Percentiles rank a stretch among this genome's conserved stretches.
Conservation (phyloP, 2,329 filamentous ascomycete genomes). For the Incumbomyces lentus region DNA sequence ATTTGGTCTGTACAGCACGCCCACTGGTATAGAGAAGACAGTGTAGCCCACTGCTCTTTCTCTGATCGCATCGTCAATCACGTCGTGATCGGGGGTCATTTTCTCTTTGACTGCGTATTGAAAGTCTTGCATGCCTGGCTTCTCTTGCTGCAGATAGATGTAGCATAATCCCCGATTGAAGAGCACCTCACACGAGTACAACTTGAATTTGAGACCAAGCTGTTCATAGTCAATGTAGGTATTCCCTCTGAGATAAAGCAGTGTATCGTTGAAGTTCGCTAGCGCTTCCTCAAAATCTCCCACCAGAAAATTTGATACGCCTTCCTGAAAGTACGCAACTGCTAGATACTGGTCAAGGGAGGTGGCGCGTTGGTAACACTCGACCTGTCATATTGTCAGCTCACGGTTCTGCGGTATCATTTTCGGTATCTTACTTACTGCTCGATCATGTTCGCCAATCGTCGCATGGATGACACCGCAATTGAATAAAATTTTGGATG, state of each 20-base stretch:
- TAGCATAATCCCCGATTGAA: conserved; percentile 97
- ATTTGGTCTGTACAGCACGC: conserved; percentile 88
- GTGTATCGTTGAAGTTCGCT: conserved; percentile 96
- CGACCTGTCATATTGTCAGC: conserved; percentile 52
- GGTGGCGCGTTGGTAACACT: conserved; percentile 87
- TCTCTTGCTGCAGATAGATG: conserved; percentile 88
- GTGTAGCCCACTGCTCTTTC: conserved; percentile 97
- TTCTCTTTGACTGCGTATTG: conserved; percentile 89
- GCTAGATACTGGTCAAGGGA: conserved; percentile 88
- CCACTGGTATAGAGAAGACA: conserved; percentile 95
- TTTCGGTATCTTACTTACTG: conserved; percentile 43
- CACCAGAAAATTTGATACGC: conserved; percentile 93
- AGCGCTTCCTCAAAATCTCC: conserved; percentile 96
- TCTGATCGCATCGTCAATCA: conserved; percentile 92
- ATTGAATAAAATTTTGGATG: conserved; percentile 97
- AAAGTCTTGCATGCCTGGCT: conserved; percentile 82
- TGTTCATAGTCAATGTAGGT: conserved; percentile 98
- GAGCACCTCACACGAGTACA: conserved; percentile 93
- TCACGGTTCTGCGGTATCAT: background rate
- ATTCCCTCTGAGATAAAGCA: conserved; percentile 89
- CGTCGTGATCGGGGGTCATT: conserved; percentile 88
- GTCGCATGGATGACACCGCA: conserved; percentile 97
- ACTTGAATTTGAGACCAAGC: conserved; percentile 84
- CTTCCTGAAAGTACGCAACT: conserved; percentile 96
- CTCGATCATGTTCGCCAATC: conserved; percentile 87